Evolutionary conservation across 768 basidiomycete genomes (phyloP).

Genomic region (Hericium erinaceus): DNA sequence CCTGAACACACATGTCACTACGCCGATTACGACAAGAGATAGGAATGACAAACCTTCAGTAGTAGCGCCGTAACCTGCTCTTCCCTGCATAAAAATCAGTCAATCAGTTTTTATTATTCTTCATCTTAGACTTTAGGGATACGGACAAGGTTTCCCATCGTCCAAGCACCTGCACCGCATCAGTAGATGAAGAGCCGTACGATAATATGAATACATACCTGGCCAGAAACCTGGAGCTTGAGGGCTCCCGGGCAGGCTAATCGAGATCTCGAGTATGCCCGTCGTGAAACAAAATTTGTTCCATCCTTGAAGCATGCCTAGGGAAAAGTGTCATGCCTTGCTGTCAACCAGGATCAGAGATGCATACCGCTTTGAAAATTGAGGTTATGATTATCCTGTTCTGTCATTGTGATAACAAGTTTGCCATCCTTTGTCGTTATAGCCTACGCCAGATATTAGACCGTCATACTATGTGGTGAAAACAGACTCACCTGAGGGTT

Average conservation of each 20-base stretch:
- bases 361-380: constrained; percentile 72
- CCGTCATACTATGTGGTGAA: not conserved
- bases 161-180: constrained; percentile 46
- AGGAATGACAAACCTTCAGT: constrained; percentile 50
- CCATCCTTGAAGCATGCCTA: constrained; percentile 69
- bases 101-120: not conserved
- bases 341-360: not conserved
- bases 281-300: constrained; percentile 95
- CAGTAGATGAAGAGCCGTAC: not conserved
- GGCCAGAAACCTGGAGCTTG: constrained; percentile 77
- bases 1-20: constrained; percentile 18
- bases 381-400: constrained; percentile 63
- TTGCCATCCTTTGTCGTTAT: constrained; percentile 72
- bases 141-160: constrained; percentile 59
- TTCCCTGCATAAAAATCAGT: constrained; percentile 37
- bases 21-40: too few relatives aligned
- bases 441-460: constrained; percentile 25
- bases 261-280: constrained; percentile 77
- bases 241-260: constrained; percentile 63
- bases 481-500: constrained; percentile 44
- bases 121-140: not conserved
- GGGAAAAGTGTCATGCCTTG: not conserved
- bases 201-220: constrained; percentile 32
- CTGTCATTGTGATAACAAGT: constrained; percentile 71
- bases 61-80: constrained; percentile 84